phyloP scores from a whole-genome alignment of 495 filamentous ascomycete genomes.

The Polyplosphaeria fusca region DNA sequence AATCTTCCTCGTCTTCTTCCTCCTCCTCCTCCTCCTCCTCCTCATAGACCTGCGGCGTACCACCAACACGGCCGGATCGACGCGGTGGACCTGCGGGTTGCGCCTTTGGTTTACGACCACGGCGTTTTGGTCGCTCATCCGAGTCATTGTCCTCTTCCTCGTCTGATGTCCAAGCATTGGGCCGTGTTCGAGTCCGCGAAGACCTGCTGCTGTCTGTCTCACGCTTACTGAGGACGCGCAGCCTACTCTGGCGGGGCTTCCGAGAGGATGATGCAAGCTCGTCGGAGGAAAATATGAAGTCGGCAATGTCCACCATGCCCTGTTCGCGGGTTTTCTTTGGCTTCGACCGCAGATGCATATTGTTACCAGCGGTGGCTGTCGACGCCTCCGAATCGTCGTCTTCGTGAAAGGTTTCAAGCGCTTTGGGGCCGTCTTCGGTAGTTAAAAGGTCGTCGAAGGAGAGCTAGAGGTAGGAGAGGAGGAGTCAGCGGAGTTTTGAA shows the following conservation, averaged over 20 bases:
- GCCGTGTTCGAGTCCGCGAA: constrained; percentile 23
- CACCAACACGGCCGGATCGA: constrained; percentile 24
- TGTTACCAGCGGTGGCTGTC: neutral
- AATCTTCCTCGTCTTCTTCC: constrained; percentile 11
- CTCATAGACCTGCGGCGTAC: neutral
- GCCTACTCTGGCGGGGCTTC: constrained; percentile 18
- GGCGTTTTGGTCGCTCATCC: neutral
- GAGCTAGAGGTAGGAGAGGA: constrained; percentile 24
- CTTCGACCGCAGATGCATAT: constrained; percentile 24
- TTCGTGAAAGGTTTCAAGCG: constrained; percentile 33
- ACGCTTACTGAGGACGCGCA: neutral
- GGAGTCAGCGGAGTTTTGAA: neutral
- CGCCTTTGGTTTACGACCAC: constrained; percentile 10
- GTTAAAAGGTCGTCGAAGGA: constrained; percentile 36
- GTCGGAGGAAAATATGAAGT: constrained; percentile 31
- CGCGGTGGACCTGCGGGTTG: constrained; percentile 9
- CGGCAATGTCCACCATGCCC: constrained; percentile 35
- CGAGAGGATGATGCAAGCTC: neutral
- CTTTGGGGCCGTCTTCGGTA: constrained; percentile 34
- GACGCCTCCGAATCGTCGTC: neutral
- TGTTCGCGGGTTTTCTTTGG: constrained; percentile 10
- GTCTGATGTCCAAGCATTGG: constrained; percentile 8
- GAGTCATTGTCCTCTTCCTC: constrained; percentile 3
- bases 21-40: constrained; percentile 27
- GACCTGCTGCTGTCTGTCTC: neutral